Conservation (phyloP, 768 basidiomycete species). For the Auricularia sp. region DNA sequence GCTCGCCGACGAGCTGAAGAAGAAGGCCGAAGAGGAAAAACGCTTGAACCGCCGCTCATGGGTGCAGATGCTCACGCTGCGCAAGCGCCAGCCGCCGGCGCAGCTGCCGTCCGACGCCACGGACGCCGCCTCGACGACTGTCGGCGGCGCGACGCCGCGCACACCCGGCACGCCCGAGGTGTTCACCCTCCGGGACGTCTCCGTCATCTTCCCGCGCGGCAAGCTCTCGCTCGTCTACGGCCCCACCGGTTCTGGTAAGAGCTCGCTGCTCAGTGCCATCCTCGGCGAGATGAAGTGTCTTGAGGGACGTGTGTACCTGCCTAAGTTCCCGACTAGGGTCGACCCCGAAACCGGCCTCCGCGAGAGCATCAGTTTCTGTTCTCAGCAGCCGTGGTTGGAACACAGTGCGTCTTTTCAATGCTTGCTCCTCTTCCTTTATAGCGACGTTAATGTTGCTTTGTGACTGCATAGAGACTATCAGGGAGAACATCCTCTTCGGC, state of each 20-base stretch:
- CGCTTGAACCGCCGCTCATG: neutral
- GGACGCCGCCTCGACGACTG: conserved; percentile 10
- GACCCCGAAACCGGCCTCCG: conserved; percentile 22
- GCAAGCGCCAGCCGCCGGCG: neutral
- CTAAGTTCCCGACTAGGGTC: conserved; percentile 21
- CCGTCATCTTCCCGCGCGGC: conserved; percentile 47
- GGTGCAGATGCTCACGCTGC: neutral
- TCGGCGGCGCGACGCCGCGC: conserved; percentile 21
- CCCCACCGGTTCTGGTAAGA: conserved; percentile 58
- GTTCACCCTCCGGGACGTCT: conserved; percentile 49
- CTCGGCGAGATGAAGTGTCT: conserved; percentile 17
- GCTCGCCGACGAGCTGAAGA: neutral
- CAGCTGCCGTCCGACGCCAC: neutral
- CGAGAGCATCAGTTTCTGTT: conserved; percentile 56
- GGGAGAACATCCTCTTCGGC: conserved; percentile 66
- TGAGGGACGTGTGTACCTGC: conserved; percentile 18
- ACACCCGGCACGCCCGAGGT: neutral
- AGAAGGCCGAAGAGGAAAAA: neutral
- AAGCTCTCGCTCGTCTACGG: conserved; percentile 52
- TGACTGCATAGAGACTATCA: conserved; percentile 53
- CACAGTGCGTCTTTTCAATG: conserved; percentile 25
- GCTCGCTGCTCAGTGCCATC: conserved; percentile 18
- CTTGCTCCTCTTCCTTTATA: conserved; percentile 13
- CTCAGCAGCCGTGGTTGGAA: conserved; percentile 61
- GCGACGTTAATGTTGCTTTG: conserved; percentile 21